Conservation (phyloP, 257 asterid genomes). For the Solanum appendiculatum region DNA sequence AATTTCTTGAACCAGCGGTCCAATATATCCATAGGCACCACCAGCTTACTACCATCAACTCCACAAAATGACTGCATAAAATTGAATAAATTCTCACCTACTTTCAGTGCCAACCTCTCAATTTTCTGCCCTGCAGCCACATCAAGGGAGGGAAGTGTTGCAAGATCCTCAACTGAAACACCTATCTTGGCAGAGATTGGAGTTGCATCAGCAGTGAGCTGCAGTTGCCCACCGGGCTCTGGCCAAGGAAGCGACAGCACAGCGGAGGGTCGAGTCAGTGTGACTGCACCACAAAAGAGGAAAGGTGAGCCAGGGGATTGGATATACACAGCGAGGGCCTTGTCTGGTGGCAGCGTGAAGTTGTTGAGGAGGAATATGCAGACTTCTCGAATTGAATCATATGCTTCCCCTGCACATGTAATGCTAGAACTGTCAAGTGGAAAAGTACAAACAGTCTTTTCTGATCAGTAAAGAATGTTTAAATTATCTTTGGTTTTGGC, state of each 20-base stretch:
- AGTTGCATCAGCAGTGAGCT: conserved; percentile 47
- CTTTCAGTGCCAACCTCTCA: conserved; percentile 84
- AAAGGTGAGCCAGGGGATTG: conserved; percentile 88
- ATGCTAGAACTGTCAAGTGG: not conserved
- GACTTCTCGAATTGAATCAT: conserved; percentile 71
- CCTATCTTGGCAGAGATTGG: conserved; percentile 81
- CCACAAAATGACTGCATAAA: conserved; percentile 97
- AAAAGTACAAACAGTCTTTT: not conserved
- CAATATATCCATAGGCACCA: conserved; percentile 92
- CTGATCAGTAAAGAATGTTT: not conserved
- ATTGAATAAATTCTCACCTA: conserved; percentile 90
- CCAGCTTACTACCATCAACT: conserved; percentile 79
- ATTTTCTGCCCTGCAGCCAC: conserved; percentile 79
- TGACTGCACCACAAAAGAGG: conserved; percentile 87
- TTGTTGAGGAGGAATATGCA: conserved; percentile 79
- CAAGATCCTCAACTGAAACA: conserved; percentile 78
- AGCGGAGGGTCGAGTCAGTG: conserved; percentile 78
- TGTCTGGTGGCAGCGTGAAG: conserved; percentile 82
- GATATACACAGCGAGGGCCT: conserved; percentile 85
- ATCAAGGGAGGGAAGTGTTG: conserved; percentile 70
- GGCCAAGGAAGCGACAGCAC: conserved; percentile 90
- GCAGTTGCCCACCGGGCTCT: conserved; percentile 63
- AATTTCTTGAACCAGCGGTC: conserved; percentile 97
- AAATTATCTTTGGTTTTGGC: not conserved
- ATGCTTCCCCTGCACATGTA: conserved; percentile 46